These are phyloP conservation scores for Theobroma cacao DNA, from an alignment of 345 rosid genomes.

Conservation along the genomic window DNA sequence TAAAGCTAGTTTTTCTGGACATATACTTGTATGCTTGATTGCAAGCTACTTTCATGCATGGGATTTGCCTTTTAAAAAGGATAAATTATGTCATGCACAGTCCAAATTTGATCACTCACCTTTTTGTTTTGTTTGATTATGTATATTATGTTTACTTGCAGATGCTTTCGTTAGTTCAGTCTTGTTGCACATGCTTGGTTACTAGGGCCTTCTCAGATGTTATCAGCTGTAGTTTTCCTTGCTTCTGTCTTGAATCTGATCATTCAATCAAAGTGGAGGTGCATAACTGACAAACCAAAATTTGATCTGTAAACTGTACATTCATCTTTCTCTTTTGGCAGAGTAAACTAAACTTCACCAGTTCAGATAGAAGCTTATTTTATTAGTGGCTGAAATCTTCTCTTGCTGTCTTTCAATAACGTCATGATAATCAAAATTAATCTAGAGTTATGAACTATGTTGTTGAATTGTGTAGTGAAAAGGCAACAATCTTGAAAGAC, in stretches of 20 bases:
- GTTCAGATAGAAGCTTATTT: neutral
- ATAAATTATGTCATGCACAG: neutral
- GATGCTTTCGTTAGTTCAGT: neutral
- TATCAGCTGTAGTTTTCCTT: neutral
- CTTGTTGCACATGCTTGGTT: neutral
- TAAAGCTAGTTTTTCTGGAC: neutral
- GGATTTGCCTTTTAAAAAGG: neutral
- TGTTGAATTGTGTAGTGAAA: neutral
- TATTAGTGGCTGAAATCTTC: neutral
- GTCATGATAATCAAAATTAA: neutral
- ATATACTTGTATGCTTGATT: neutral
- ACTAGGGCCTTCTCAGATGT: neutral
- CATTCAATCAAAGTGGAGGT: neutral
- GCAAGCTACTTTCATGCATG: neutral
- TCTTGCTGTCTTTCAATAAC: too few species aligned
- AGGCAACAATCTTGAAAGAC: neutral
- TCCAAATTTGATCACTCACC: neutral
- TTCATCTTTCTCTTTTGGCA: neutral
- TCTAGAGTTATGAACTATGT: neutral
- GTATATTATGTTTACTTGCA: neutral
- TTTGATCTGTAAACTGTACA: neutral
- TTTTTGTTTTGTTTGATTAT: neutral
- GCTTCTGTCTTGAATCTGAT: neutral
- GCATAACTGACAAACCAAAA: neutral
- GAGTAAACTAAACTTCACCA: neutral